phyloP scores from a whole-genome alignment of 2,329 filamentous ascomycete genomes.

The Chaetomium sp. region DNA sequence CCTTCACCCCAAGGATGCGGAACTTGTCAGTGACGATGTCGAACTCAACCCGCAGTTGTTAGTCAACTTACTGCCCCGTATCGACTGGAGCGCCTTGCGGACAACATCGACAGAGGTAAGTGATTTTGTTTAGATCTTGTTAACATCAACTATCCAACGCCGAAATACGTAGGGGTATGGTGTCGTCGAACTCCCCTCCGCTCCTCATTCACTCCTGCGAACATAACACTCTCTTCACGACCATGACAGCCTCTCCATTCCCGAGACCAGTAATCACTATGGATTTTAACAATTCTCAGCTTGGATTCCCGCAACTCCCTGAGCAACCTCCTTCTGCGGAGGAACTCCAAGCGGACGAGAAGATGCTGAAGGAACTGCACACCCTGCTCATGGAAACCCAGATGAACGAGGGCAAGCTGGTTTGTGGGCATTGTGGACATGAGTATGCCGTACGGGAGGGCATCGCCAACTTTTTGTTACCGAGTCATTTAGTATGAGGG shows the following conservation, averaged over 20 bases:
- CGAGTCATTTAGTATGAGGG: conserved; percentile 72
- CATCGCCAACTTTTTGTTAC: conserved; percentile 91
- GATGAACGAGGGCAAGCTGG: conserved; percentile 79
- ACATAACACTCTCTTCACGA: neutral
- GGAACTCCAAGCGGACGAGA: conserved; percentile 58
- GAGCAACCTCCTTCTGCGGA: conserved; percentile 55
- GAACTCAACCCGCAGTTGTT: conserved; percentile 77
- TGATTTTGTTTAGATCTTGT: conserved; percentile 5
- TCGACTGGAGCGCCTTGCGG: conserved; percentile 81
- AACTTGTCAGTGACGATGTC: conserved; percentile 77
- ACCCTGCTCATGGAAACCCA: conserved; percentile 80
- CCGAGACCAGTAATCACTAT: neutral
- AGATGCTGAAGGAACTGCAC: conserved; percentile 72
- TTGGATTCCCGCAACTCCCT: conserved; percentile 71
- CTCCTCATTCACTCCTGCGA: neutral
- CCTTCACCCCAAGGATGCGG: conserved; percentile 84
- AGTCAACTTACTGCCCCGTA: conserved; percentile 73
- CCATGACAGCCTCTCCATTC: neutral
- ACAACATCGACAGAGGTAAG: conserved; percentile 70
- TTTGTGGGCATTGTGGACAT: conserved; percentile 86
- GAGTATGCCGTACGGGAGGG: conserved; percentile 94
- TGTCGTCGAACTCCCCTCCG: too few species aligned
- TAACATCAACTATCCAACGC: too few species aligned
- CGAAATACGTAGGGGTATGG: too few species aligned
- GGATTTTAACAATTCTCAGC: conserved; percentile 39